phyloP scores from a whole-genome alignment of 2,329 filamentous ascomycete species.

The Pyricularia pennisetigena region DNA sequence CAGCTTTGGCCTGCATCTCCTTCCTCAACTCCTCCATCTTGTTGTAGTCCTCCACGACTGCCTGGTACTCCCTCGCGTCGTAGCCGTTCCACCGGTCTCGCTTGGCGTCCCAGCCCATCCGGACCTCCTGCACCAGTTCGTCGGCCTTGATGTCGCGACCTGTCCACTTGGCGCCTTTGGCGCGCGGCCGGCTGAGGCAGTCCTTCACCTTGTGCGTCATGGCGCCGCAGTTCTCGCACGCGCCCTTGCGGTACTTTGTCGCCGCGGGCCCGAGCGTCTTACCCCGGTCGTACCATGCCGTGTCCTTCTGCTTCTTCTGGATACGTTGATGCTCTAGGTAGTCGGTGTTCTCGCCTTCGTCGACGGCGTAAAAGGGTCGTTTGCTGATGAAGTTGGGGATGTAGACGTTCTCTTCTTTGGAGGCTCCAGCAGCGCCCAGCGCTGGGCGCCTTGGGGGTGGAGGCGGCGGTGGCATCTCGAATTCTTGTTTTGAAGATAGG shows the following conservation, averaged over 20 bases:
- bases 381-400: slow-evolving; percentile 98
- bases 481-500: neutral
- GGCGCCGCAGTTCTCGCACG: slow-evolving; percentile 95
- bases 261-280: slow-evolving; percentile 77
- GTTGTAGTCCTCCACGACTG: slow-evolving; percentile 83
- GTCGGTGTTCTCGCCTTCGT: slow-evolving; percentile 62
- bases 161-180: slow-evolving; percentile 84
- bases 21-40: slow-evolving; percentile 69
- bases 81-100: slow-evolving; percentile 98
- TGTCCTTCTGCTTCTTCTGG: slow-evolving; percentile 62
- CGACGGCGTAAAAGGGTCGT: slow-evolving; percentile 87
- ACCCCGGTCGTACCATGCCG: slow-evolving; percentile 89
- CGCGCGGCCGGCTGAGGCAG: slow-evolving; percentile 79
- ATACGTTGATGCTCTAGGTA: slow-evolving; percentile 96
- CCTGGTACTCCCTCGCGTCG: slow-evolving; percentile 74
- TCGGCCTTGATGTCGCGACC: slow-evolving; percentile 91
- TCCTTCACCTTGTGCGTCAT: slow-evolving; percentile 96
- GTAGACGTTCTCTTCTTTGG: slow-evolving; percentile 93
- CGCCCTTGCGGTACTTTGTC: slow-evolving; percentile 95
- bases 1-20: slow-evolving; percentile 36
- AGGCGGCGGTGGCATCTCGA: slow-evolving; percentile 1
- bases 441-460: slow-evolving; percentile 3
- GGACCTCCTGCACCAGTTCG: slow-evolving; percentile 74
- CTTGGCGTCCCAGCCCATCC: slow-evolving; percentile 93
- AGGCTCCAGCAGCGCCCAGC: neutral